These are phyloP conservation scores for Suillus fuscotomentosus DNA, from an alignment of 768 basidiomycete species.

Conservation along the genomic window DNA sequence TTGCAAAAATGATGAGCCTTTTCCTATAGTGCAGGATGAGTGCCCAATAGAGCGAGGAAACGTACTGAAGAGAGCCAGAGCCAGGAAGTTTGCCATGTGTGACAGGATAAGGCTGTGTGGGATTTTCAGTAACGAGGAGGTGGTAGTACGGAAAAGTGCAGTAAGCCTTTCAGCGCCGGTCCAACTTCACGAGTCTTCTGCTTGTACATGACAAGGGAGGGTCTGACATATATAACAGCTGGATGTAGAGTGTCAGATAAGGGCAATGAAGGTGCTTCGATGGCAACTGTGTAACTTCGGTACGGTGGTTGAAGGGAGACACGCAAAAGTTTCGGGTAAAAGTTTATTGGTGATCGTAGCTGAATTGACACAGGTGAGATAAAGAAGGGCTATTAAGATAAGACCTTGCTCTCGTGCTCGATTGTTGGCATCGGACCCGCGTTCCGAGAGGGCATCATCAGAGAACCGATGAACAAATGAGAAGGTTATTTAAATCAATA, in stretches of 20 bases:
- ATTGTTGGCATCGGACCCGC: slow-evolving; percentile 20
- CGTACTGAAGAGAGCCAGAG: slow-evolving; percentile 50
- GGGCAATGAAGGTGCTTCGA: slow-evolving; percentile 45
- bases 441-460: slow-evolving; percentile 26
- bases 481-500: too few species aligned
- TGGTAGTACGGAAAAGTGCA: slow-evolving; percentile 29
- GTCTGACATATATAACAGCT: slow-evolving; percentile 30
- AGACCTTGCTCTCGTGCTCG: slow-evolving; percentile 32
- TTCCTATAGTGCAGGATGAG: slow-evolving; percentile 60
- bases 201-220: slow-evolving; percentile 10
- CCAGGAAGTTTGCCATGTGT: slow-evolving; percentile 40
- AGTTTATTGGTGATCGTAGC: slow-evolving; percentile 64
- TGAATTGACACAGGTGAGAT: slow-evolving; percentile 15
- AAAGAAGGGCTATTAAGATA: not conserved
- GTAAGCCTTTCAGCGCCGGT: slow-evolving; percentile 32
- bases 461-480: too few species aligned
- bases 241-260: slow-evolving; percentile 27
- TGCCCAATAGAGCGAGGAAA: slow-evolving; percentile 58
- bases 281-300: slow-evolving; percentile 57
- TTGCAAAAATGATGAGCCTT: slow-evolving; percentile 50
- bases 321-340: slow-evolving; percentile 71
- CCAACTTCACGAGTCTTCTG: not conserved
- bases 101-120: slow-evolving; percentile 33
- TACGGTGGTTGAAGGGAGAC: slow-evolving; percentile 73
- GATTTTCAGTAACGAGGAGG: slow-evolving; percentile 35